Base-by-base conservation (phyloP, 352 stramenopile species). In the Phytophthora pistaciae region DNA sequence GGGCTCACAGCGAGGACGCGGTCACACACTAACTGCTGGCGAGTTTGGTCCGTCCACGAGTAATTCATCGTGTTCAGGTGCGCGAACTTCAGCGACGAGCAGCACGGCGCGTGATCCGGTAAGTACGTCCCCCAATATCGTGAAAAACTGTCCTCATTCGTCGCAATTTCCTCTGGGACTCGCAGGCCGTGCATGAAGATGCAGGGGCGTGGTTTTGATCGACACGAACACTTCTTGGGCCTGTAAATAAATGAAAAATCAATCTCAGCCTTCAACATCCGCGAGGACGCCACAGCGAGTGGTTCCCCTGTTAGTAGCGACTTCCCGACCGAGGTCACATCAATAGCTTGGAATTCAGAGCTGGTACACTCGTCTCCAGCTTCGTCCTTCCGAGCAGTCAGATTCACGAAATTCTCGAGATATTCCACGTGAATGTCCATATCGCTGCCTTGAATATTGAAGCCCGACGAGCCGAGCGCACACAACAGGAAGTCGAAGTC, bases 1-100 rank as follows among this genome's bases (percentile, higher is more conserved):
- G 23, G 46, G 18, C 64, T 72, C 3, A 68, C 61, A 14, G 21
- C 8, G 8, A 77, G 46, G 5, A 66, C 48, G 3, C 52, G 42
- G 40, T 75, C 25, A 61, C 74, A 74, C 18, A 68, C 60, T 48
- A 73, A 68, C 11, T 75, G 25, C 44, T 81, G 74, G 3, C 67
- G 58, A 9, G 38, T 44, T 5, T 56, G 38, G 23, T 78, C 59
- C 7, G 55, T 72, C 74, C 74, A 81, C 27, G 56, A 60, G 14
- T 55, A 40, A 48, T 72, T 49, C 1, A 46, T 25, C 13, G 70
- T 81, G 59, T 81, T 72, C 16, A 81, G 50, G 21, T 64, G 48
- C 18, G 49, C 66, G 33, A 71, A 82, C 6, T 63, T 64, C 29
- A 72, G 40, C 1, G 62, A 67, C 7, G 62, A 69, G 48, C 74